Evolutionary conservation across 768 basidiomycete species (phyloP).

Genomic region (Leccinum barrowsii): DNA sequence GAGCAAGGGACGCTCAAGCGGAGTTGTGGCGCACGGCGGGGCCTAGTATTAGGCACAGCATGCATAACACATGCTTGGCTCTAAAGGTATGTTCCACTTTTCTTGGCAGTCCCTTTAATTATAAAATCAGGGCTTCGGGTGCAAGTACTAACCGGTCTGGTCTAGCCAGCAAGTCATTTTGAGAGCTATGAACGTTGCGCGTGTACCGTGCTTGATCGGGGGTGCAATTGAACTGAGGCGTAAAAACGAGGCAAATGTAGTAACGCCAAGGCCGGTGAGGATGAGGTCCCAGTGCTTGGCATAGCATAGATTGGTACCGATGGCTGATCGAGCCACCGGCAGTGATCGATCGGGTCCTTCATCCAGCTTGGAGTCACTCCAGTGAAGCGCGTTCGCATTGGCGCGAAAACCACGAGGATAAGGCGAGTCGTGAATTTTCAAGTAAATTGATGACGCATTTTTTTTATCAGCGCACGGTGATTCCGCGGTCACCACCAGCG

Average conservation of each 20-base stretch:
- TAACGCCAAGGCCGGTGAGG: neutral
- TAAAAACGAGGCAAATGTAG: neutral
- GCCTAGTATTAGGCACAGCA: slow-evolving; percentile 1
- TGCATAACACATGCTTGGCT: neutral
- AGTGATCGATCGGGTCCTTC: slow-evolving; percentile 9
- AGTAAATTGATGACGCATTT: neutral
- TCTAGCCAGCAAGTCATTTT: neutral
- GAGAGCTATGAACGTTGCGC: neutral
- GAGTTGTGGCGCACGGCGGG: neutral
- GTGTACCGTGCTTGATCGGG: neutral
- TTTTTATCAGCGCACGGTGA: neutral
- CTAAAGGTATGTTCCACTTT: neutral
- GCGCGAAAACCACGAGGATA: slow-evolving; percentile 13
- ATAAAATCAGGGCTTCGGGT: neutral
- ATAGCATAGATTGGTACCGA: neutral
- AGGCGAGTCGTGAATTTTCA: slow-evolving; percentile 9
- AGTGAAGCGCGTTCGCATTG: neutral
- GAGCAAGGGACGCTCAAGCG: neutral
- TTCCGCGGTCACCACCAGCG: neutral
- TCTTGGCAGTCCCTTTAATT: slow-evolving; percentile 10
- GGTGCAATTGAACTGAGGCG: neutral
- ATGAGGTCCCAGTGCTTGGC: neutral
- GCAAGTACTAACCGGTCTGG: neutral
- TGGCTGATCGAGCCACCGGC: neutral
- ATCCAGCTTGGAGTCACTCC: neutral